Percentiles rank a stretch among this genome's conserved stretches.
Conservation (phyloP, 257 asterid species). For the Gentiana dahurica region DNA sequence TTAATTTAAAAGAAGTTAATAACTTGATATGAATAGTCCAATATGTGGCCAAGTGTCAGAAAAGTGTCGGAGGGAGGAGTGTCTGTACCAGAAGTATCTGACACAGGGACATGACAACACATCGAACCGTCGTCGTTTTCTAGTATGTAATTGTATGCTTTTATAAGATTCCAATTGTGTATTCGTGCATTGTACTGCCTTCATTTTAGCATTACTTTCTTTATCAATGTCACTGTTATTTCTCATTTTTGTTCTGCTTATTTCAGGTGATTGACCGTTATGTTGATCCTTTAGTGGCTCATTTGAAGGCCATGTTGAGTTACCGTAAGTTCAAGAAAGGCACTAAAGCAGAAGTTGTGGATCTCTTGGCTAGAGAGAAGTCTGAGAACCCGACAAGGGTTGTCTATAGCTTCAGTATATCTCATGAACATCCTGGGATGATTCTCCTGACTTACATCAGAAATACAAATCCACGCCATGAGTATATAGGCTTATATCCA, state of each 20-base stretch:
- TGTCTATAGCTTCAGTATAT: slow-evolving; percentile 85
- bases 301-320: slow-evolving; percentile 75
- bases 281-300: slow-evolving; percentile 92
- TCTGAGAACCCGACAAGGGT: slow-evolving; percentile 80
- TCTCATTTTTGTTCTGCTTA: slow-evolving; percentile 4
- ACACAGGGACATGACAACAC: too few species aligned
- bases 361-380: slow-evolving; percentile 64
- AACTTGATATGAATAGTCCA: too few species aligned
- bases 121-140: too few species aligned
- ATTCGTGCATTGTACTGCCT: too few species aligned
- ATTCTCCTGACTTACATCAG: slow-evolving; percentile 82
- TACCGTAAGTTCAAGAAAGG: slow-evolving; percentile 93
- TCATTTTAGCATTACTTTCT: too few species aligned
- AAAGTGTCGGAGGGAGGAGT: too few species aligned
- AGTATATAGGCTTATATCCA: slow-evolving; percentile 83
- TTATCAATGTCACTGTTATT: too few species aligned
- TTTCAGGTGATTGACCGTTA: slow-evolving; percentile 93
- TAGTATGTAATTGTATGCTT: too few species aligned
- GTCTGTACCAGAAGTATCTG: too few species aligned
- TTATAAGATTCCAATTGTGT: too few species aligned
- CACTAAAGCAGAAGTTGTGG: slow-evolving; percentile 74
- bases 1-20: too few species aligned
- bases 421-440: slow-evolving; percentile 95
- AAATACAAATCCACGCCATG: slow-evolving; percentile 91
- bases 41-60: too few species aligned